Conservation (phyloP, 1,139 yeast genomes). For the Lodderomyces jiufengensis region DNA sequence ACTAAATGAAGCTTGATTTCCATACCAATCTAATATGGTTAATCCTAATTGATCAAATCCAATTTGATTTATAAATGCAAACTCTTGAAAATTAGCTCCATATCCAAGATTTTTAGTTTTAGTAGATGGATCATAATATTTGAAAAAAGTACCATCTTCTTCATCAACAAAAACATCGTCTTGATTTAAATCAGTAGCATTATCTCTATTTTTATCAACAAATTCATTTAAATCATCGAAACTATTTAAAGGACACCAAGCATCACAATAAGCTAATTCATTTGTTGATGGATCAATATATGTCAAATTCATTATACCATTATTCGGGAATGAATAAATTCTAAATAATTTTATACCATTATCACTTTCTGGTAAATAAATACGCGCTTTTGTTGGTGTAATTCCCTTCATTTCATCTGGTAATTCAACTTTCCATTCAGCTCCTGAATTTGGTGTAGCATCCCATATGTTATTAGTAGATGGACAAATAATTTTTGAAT, state of each 20-base stretch:
- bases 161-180: slow-evolving; percentile 29
- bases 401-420: slow-evolving; percentile 52
- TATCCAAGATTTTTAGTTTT: slow-evolving; percentile 46
- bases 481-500: slow-evolving; percentile 59
- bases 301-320: slow-evolving; percentile 89
- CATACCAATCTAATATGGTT: slow-evolving; percentile 69
- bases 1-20: slow-evolving; percentile 60
- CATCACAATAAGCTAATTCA: slow-evolving; percentile 63
- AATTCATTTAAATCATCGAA: slow-evolving; percentile 27
- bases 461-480: slow-evolving; percentile 51
- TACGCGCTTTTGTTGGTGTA: slow-evolving; percentile 69
- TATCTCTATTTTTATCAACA: slow-evolving; percentile 18
- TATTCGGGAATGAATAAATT: slow-evolving; percentile 71
- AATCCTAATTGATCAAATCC: slow-evolving; percentile 61
- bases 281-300: slow-evolving; percentile 74
- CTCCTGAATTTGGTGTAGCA: slow-evolving; percentile 48
- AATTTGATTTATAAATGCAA: slow-evolving; percentile 69
- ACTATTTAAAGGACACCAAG: slow-evolving; percentile 70
- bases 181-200: slow-evolving; percentile 20
- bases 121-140: slow-evolving; percentile 38
- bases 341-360: slow-evolving; percentile 66
- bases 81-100: slow-evolving; percentile 65
- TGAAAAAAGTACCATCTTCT: slow-evolving; percentile 34
- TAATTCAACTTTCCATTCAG: slow-evolving; percentile 65
- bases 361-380: slow-evolving; percentile 57